Base-by-base conservation (phyloP, 768 basidiomycete species). In the Boletus coccyginus region DNA sequence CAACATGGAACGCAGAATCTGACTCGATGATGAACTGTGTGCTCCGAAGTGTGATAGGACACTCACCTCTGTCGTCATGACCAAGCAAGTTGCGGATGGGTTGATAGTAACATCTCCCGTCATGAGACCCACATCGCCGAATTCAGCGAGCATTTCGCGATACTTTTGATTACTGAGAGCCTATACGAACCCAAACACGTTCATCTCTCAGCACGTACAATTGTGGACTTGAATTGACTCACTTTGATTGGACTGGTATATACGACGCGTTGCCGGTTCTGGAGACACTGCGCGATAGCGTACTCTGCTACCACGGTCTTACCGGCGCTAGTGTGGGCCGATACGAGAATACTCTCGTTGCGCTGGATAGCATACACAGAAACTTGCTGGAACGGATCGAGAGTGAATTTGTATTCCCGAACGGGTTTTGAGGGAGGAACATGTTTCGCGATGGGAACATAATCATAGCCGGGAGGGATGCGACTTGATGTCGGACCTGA, bases 241-340 rank as follows among this genome's bases (percentile, higher is more conserved):
- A 94, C 96, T 85, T 99, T 99, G 77, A 99, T 99, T 53, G 97
- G 97, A 81, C 92, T 94, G 24, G 97, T 99, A 75, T 99, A 99
- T 59, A 98, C 97, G 64, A 98, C 96, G 72, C 97, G 82, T 75
- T 97, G 92, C 68, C 93, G 94, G 67, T 90, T 87, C 72, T 86
- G 87, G 65, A 99, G 77, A 80, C 92, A 95, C 71, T 94, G 92
- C 0, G 97, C 97, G 68, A 99, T 98, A 45, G 97, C 97, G 73
- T 98, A 99, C 78, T 99, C 97, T 45, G 97, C 97, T 58, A 99
- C 97, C 59, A 98, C 97, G 3, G 97, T 99, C 76, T 99, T 99
- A 67, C 97, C 97, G 36, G 97, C 97, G 74, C 92, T 95, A 7
- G 97, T 99, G 77, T 99, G 97, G 0, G 97, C 97, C 24, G 96